A percentile compares a stretch with the other conserved stretches of the same genome.
These are phyloP conservation scores for Talaromyces sp. DNA, from an alignment of 2,329 filamentous ascomycete genomes.

Conservation along the genomic window DNA sequence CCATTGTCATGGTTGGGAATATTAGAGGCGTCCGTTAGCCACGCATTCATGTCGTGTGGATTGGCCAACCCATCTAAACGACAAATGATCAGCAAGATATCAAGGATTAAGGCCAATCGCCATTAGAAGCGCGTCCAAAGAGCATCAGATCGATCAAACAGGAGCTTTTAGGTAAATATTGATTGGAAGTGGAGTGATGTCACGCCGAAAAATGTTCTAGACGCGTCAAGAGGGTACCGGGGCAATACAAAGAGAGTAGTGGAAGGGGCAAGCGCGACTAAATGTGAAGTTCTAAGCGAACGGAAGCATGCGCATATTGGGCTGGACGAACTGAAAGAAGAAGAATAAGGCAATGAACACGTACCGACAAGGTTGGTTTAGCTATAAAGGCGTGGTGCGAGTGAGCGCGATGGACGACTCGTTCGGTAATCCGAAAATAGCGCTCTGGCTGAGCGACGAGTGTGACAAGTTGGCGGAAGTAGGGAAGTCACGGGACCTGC, in stretches of 20 bases:
- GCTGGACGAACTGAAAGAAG: background rate
- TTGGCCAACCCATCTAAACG: conserved; percentile 46
- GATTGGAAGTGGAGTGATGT: conserved; percentile 12
- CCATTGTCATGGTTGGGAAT: conserved; percentile 50
- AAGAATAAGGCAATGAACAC: conserved; percentile 24
- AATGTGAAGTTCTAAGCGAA: background rate
- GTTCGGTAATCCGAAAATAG: conserved; percentile 36
- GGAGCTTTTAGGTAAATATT: background rate
- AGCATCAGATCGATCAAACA: background rate
- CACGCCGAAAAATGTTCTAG: conserved; percentile 21
- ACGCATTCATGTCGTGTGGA: conserved; percentile 51
- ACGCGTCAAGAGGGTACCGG: conserved; percentile 27
- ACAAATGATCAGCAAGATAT: conserved; percentile 28
- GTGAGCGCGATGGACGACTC: conserved; percentile 30
- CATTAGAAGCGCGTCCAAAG: conserved; percentile 7
- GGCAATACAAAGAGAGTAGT: conserved; percentile 2
- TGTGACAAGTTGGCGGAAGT: conserved; percentile 16
- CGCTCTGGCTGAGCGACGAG: conserved; percentile 30
- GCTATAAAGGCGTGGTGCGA: conserved; percentile 36
- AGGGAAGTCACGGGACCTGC: conserved; percentile 31
- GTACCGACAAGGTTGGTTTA: conserved; percentile 43
- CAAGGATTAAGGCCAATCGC: conserved; percentile 12
- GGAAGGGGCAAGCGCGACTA: conserved; percentile 19
- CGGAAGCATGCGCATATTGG: background rate
- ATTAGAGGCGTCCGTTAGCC: conserved; percentile 48